phyloP scores from a whole-genome alignment of 768 basidiomycete genomes.

The Dentipellis sp. region DNA sequence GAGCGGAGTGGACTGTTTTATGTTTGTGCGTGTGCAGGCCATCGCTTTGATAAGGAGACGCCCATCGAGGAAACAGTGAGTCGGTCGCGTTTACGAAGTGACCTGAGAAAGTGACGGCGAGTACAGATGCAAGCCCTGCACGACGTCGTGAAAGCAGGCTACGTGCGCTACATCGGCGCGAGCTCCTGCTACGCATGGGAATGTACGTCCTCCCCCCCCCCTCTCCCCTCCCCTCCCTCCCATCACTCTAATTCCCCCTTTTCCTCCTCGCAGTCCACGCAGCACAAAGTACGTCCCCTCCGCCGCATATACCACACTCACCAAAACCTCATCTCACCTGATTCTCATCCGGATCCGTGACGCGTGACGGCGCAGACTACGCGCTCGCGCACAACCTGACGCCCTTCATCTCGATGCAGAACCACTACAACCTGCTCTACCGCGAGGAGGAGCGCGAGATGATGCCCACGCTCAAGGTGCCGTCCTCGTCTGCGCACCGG shows the following conservation, averaged over 20 bases:
- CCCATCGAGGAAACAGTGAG: conserved; percentile 31
- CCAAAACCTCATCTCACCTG: conserved; percentile 28
- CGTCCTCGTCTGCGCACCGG: background rate
- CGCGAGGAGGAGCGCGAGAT: conserved; percentile 35
- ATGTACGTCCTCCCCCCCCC: conserved; percentile 3
- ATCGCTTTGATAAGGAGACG: conserved; percentile 32
- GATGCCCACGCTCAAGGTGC: conserved; percentile 22
- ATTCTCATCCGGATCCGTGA: conserved; percentile 41
- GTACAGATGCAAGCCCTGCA: conserved; percentile 31
- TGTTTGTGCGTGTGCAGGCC: conserved; percentile 15
- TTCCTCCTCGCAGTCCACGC: conserved; percentile 9
- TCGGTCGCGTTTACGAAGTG: background rate
- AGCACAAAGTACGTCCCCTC: conserved; percentile 17
- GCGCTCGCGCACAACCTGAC: no score
- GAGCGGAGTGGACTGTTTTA: background rate
- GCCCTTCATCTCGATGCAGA: no score
- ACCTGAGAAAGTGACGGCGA: background rate
- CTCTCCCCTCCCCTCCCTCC: background rate
- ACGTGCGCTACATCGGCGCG: conserved; percentile 29
- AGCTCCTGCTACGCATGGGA: conserved; percentile 23
- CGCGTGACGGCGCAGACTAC: no score
- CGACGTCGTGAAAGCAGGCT: conserved; percentile 32
- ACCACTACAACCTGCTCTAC: no score
- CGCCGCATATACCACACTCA: conserved; percentile 18
- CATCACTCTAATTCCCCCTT: background rate